phyloP scores from a whole-genome alignment of 2,329 filamentous ascomycete genomes.

The Xylariaceae sp. region DNA sequence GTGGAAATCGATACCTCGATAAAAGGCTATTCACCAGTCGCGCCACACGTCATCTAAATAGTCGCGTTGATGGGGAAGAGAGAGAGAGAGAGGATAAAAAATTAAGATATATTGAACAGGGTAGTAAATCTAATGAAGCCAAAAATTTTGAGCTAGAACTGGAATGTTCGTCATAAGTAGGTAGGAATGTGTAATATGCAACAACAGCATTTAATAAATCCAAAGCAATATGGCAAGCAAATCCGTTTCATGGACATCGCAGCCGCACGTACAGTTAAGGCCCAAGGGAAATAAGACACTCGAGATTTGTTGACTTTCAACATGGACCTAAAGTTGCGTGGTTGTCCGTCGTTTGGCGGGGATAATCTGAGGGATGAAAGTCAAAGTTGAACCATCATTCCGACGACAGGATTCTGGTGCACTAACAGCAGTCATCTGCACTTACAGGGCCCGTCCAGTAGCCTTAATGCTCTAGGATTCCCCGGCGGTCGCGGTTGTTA shows the following conservation, averaged over 20 bases:
- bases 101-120: background rate
- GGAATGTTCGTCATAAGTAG: slow-evolving; percentile 6
- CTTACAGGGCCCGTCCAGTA: too few species aligned
- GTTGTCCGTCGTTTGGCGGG: too few species aligned
- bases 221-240: too few species aligned
- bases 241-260: too few species aligned
- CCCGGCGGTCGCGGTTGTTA: too few species aligned
- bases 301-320: too few species aligned
- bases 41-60: background rate
- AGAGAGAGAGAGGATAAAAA: background rate
- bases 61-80: background rate
- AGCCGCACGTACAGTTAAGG: too few species aligned
- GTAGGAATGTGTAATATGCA: slow-evolving; percentile 1
- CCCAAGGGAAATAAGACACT: too few species aligned
- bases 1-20: background rate
- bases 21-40: background rate
- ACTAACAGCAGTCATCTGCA: too few species aligned
- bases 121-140: background rate
- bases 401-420: background rate
- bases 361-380: too few species aligned
- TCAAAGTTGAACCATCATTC: background rate
- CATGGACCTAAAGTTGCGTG: too few species aligned
- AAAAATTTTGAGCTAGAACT: background rate
- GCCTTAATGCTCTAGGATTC: too few species aligned
- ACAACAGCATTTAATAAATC: background rate